Base-by-base conservation (phyloP, 2,329 filamentous ascomycete species). In the Colletotrichum filicis region DNA sequence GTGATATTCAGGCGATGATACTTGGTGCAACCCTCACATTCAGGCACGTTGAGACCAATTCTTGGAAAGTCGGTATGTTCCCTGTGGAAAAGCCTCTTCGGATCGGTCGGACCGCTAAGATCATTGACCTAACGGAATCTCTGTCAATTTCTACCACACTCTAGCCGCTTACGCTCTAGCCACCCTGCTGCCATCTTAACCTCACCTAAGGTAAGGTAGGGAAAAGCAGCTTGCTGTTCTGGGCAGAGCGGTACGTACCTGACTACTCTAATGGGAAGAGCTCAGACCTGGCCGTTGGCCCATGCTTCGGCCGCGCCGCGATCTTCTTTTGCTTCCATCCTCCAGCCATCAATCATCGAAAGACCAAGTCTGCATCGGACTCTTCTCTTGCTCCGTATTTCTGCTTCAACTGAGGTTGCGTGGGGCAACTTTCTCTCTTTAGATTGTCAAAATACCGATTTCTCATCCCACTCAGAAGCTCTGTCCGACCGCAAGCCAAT, bases 21-120 rank as follows among this genome's bases (percentile, higher is more conserved):
- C 58, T 42, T 42, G 24, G 46, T 59, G 58, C 69, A 68, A 24
- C 37, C 35, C 66, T 57, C 28, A 35, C 37, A 16, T 14, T n/a
- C 32, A 62, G 56, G 56, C 37, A 32, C 35, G 14, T 63, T 35
- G 26, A 5, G 61, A 64, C 9, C n/a, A 52, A 52, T n/a, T 28
- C 59, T 26, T 61, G 59, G 42, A 52, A 62, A 62, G 56, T 35
- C 30, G n/a, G 56, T 35, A 24, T 49, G 12, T 19, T 56, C 63
- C 68, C 68, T 71, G 63, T 71, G 32, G 26, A 61, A 49, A 71
- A 71, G 37, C 35, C 35, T 28, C 26, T 24, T 52, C 68, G 68
- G 64, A 68, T 71, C 68, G 22, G 57, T 68, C 64, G 68, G 68
- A 53, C 57, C 68, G 52, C 42, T 35, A n/a, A 4, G 5, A 37